phyloP scores from a whole-genome alignment of 2,329 filamentous ascomycete species.

The Rhinocladiella similis region DNA sequence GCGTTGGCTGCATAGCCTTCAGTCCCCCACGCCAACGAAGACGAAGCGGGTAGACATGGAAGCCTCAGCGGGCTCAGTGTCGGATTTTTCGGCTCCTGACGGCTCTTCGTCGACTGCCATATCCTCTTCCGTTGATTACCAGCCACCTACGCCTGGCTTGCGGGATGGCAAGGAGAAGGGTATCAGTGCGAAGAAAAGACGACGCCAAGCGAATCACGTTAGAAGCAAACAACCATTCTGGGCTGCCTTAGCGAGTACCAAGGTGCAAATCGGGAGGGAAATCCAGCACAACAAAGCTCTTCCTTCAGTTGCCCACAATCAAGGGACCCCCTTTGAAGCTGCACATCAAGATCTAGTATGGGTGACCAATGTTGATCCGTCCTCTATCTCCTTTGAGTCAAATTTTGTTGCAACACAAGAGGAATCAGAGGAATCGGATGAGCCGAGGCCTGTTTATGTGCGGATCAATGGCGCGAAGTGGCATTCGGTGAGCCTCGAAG shows the following conservation, averaged over 20 bases:
- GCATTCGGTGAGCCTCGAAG: constrained; percentile 60
- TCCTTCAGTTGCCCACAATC: constrained; percentile 19
- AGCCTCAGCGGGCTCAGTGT: constrained; percentile 44
- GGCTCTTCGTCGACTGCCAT: constrained; percentile 42
- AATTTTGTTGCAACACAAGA: constrained; percentile 38
- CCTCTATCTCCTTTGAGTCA: constrained; percentile 49
- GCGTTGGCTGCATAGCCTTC: constrained; percentile 44
- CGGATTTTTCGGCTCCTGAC: constrained; percentile 45
- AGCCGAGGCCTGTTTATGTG: constrained; percentile 62
- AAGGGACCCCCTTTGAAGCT: constrained; percentile 29
- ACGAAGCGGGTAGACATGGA: constrained; percentile 47
- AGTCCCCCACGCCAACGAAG: constrained; percentile 41
- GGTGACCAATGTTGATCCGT: constrained; percentile 49
- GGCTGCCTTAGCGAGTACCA: constrained; percentile 92
- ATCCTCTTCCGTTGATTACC: constrained; percentile 42
- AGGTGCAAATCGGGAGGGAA: constrained; percentile 93
- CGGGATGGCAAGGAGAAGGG: constrained; percentile 59
- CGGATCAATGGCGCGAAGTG: constrained; percentile 66
- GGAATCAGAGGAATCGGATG: constrained; percentile 33
- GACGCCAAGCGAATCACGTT: constrained; percentile 88
- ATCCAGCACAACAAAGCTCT: constrained; percentile 70
- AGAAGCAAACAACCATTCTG: constrained; percentile 88
- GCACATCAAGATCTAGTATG: constrained; percentile 47
- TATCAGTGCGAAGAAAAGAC: constrained; percentile 73
- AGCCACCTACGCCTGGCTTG: constrained; percentile 52